A percentile compares a stretch with the other conserved stretches of the same genome.
Evolutionary conservation across 148 eudicot species (phyloP).

Genomic region (Vaccinium darrowii): DNA sequence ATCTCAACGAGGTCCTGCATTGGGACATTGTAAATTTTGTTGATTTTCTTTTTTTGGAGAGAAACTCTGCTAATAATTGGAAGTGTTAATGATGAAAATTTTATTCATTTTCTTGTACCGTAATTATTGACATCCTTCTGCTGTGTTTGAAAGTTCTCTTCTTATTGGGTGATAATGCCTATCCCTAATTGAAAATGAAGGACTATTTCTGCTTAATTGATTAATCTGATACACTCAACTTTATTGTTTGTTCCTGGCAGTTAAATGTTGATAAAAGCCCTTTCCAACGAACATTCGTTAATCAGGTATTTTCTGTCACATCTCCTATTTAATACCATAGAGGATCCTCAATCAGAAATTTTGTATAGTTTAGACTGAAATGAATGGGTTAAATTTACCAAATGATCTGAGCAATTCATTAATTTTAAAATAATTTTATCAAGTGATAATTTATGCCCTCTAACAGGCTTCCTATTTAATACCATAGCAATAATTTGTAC

Average conservation of each 20-base stretch:
- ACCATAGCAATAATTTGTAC: too few relatives aligned
- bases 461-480: too few relatives aligned
- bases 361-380: neutral
- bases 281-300: conserved; percentile 92
- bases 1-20: neutral
- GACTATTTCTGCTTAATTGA: neutral
- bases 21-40: neutral
- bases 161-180: neutral
- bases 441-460: too few relatives aligned
- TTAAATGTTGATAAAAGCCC: conserved; percentile 97
- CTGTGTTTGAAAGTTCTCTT: neutral
- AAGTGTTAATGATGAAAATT: neutral
- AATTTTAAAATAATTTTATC: too few relatives aligned
- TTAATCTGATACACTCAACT: conserved; percentile 7
- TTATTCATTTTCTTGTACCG: neutral
- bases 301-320: conserved; percentile 58
- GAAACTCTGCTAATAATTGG: neutral
- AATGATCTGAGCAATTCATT: too few relatives aligned
- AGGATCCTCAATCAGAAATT: neutral
- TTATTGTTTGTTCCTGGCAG: conserved; percentile 46
- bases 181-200: neutral
- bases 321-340: neutral
- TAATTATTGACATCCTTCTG: neutral
- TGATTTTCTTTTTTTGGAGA: neutral
- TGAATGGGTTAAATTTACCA: neutral